Conservation (phyloP, 164 flowering plant species). For the Vitis amurensis region DNA sequence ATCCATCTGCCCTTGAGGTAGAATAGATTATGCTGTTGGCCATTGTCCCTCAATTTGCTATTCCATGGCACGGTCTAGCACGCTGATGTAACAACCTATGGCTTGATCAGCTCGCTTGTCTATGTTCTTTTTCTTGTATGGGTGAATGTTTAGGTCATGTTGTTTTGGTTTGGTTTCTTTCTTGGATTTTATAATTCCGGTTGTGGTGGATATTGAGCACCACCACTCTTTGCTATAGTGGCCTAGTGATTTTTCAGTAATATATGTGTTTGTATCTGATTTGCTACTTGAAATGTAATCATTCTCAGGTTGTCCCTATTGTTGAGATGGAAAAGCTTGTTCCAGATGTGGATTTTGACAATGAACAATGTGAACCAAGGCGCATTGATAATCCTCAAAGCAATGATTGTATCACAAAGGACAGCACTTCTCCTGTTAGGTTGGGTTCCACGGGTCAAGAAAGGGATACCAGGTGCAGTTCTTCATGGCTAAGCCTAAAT, state of each 20-base stretch:
- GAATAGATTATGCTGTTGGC: too few relatives aligned
- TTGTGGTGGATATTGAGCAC: too few relatives aligned
- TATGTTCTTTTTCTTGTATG: too few relatives aligned
- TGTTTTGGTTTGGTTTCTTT: too few relatives aligned
- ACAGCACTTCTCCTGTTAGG: constrained; percentile 7
- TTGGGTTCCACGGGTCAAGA: constrained; percentile 15
- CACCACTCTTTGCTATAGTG: too few relatives aligned
- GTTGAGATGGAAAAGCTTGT: constrained; percentile 13
- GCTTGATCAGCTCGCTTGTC: too few relatives aligned
- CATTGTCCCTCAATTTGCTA: too few relatives aligned
- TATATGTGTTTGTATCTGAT: background rate
- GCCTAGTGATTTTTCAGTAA: background rate
- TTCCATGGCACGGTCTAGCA: too few relatives aligned
- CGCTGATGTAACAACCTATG: too few relatives aligned
- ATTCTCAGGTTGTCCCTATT: constrained; percentile 14
- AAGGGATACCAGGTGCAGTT: constrained; percentile 17
- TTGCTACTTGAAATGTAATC: background rate
- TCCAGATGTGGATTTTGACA: constrained; percentile 16
- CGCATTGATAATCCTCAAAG: constrained; percentile 1
- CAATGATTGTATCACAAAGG: constrained; percentile 1
- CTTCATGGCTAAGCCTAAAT: constrained; percentile 29
- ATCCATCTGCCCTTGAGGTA: too few relatives aligned
- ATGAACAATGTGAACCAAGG: constrained; percentile 12
- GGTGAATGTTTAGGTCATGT: too few relatives aligned
- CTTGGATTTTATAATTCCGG: too few relatives aligned